Conservation (phyloP, 2,329 filamentous ascomycete species). For the Annulohypoxylon truncatum region DNA sequence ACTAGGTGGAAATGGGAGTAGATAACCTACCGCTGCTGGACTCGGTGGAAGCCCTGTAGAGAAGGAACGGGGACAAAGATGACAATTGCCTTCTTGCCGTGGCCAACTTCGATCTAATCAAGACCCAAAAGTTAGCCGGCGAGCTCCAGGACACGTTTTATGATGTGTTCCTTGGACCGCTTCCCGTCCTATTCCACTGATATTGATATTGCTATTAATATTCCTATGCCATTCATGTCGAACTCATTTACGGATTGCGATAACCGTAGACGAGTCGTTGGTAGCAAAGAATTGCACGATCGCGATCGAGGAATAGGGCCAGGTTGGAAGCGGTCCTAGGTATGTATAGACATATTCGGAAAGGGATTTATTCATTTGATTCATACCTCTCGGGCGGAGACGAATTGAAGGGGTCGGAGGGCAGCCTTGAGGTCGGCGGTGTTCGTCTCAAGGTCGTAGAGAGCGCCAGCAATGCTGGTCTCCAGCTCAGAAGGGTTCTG, state of each 20-base stretch:
- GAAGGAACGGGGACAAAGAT: conserved; percentile 99
- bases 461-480: conserved; percentile 94
- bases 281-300: conserved; percentile 39
- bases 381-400: conserved; percentile 99
- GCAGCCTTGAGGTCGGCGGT: conserved; percentile 96
- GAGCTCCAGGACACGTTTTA: conserved; percentile 71
- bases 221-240: conserved; percentile 37
- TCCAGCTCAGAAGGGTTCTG: conserved; percentile 97
- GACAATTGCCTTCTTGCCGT: conserved; percentile 99
- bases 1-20: neutral
- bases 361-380: conserved; percentile 41
- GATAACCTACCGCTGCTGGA: conserved; percentile 94
- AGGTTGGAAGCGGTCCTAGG: conserved; percentile 42
- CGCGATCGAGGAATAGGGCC: conserved; percentile 45
- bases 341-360: conserved; percentile 32
- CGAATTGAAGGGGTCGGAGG: conserved; percentile 97
- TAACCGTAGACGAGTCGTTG: conserved; percentile 39
- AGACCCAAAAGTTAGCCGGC: conserved; percentile 78
- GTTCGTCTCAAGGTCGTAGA: conserved; percentile 99
- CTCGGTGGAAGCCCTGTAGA: conserved; percentile 98
- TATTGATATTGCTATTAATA: conserved; percentile 47
- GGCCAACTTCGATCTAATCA: conserved; percentile 97
- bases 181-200: conserved; percentile 77
- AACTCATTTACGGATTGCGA: conserved; percentile 32
- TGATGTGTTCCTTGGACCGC: conserved; percentile 73